Base-by-base conservation (phyloP, 192 early-diverging fungal species). In the Rhizoclosmatium sp. region DNA sequence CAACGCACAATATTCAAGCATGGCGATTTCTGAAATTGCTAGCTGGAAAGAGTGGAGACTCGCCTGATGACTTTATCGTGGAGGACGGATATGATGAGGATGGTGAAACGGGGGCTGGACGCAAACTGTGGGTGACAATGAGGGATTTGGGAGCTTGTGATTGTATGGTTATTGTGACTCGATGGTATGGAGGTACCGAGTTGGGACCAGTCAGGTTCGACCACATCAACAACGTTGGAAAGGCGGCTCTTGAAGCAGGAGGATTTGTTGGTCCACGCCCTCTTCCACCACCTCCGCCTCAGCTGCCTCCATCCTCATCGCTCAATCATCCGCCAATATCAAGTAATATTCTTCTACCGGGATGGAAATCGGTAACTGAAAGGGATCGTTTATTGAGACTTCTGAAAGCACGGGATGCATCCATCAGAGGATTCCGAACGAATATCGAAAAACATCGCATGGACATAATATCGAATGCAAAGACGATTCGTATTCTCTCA, bases 1-100 rank as follows among this genome's bases (percentile, higher is more conserved):
- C 78, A 46, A 79, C 78, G 14, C 78, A 79, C 59, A 79, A 79
- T 44, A 79, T 79, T 61, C n/a, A 31, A 54, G 78, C 69, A 5
- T 72, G 62, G n/a, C n/a, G n/a, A n/a, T n/a, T n/a, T n/a, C n/a
- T n/a, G n/a, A n/a, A n/a, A n/a, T 41, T 56, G n/a, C 4, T 40
- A 3, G 9, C 65, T 4, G 65, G 65, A 39, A 7, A 47, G n/a
- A 2, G 4, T 4, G 76, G 76, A 21, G 48, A 66, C 19, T 56
- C 47, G 4, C 62, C 60, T 16, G 62, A 68, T 31, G 76, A 78
- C 49, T 79, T 69, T 61, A 42, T 69, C 70, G 68, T 79, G 4
- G 40, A 70, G 45, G 78, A 79, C 9, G 78, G 68, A 2, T 79
- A 23, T 42, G 78, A 79, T 39, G 78, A 79, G 9, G 78, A 79